Conservation (phyloP, 139 green algal species). For the Tetraselmis striata region DNA sequence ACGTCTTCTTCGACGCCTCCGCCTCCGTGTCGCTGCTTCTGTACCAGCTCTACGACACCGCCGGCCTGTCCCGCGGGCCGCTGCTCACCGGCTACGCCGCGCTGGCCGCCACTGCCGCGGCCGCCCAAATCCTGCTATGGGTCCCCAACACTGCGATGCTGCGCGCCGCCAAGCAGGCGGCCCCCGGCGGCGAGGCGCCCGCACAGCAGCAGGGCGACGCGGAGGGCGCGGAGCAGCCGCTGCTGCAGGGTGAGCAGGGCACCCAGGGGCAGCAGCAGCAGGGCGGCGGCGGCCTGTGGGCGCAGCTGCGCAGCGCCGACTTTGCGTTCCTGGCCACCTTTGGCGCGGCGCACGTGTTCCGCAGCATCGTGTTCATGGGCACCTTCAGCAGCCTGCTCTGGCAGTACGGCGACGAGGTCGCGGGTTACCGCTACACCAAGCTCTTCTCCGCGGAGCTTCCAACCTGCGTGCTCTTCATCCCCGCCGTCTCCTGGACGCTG, state of each 20-base stretch:
- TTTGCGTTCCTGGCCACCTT: not conserved
- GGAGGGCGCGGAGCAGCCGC: not conserved
- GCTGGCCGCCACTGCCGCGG: not conserved
- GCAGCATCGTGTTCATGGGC: not conserved
- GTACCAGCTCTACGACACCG: not conserved
- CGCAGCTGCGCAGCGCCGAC: not conserved
- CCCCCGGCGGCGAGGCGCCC: too few relatives aligned
- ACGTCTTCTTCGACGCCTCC: not conserved
- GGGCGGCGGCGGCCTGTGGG: not conserved
- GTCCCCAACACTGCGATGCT: not conserved
- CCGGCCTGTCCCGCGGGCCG: not conserved
- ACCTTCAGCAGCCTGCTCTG: not conserved
- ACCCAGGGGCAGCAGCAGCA: not conserved
- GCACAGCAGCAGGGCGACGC: not conserved
- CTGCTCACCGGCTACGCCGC: not conserved
- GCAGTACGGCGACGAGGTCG: not conserved
- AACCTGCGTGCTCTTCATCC: not conserved
- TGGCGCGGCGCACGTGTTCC: not conserved
- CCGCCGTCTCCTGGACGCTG: not conserved
- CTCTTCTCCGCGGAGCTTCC: not conserved
- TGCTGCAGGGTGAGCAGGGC: not conserved
- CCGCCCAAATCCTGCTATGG: not conserved
- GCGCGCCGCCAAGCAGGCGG: not conserved
- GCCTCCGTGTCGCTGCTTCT: not conserved
- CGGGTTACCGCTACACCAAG: not conserved